These are phyloP conservation scores for Coemansia sp. DNA, from an alignment of 371 early-diverging fungal species.

Conservation along the genomic window DNA sequence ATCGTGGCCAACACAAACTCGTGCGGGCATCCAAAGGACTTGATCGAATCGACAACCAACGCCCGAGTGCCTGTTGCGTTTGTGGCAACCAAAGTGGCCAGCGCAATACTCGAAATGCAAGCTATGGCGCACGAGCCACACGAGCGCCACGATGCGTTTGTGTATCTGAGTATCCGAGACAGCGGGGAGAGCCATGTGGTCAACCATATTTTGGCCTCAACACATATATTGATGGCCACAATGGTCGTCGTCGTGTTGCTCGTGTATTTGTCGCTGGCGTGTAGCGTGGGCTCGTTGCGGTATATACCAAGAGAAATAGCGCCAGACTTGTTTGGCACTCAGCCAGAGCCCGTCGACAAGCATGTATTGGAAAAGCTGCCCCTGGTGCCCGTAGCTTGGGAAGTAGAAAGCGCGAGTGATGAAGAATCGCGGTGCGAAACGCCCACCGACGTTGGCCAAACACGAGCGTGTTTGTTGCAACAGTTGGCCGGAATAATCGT, in stretches of 20 bases:
- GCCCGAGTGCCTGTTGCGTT: conserved; percentile 34
- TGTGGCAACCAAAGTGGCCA: conserved; percentile 23
- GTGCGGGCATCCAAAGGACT: conserved; percentile 32
- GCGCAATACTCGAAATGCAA: conserved; percentile 25
- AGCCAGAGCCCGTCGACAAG: conserved; percentile 32
- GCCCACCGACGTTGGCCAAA: not conserved
- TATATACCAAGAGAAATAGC: conserved; percentile 38
- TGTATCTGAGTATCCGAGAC: conserved; percentile 23
- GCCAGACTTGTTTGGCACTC: conserved; percentile 26
- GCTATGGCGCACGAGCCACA: conserved; percentile 2
- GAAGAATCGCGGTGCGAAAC: conserved; percentile 27
- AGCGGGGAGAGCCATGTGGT: conserved; percentile 9
- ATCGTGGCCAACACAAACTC: conserved; percentile 34
- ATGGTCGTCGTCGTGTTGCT: conserved; percentile 22
- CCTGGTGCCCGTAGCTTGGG: conserved; percentile 32
- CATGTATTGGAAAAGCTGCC: conserved; percentile 29
- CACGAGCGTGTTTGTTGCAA: conserved; percentile 17
- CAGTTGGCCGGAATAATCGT: conserved; percentile 39
- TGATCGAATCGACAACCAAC: conserved; percentile 27
- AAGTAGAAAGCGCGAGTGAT: conserved; percentile 6
- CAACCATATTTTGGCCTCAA: conserved; percentile 27
- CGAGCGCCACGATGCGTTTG: conserved; percentile 18
- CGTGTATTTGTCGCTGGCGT: conserved; percentile 30
- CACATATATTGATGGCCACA: conserved; percentile 27
- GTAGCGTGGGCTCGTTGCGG: conserved; percentile 39